A percentile compares a stretch with the other conserved stretches of the same genome.
Conservation (phyloP, 371 early-diverging fungal genomes). For the Blakeslea trispora region DNA sequence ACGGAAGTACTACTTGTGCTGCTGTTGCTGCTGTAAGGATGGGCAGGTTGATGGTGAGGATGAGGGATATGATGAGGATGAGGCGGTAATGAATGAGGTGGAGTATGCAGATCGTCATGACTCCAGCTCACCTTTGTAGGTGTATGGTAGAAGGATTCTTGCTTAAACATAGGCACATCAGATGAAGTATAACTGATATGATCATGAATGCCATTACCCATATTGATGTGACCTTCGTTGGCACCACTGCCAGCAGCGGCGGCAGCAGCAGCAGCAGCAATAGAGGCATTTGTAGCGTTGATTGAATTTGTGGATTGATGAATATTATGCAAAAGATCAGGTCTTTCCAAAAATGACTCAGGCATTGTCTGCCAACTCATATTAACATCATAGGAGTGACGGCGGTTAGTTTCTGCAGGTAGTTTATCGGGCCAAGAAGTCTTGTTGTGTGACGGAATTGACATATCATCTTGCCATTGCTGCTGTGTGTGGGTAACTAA, state of each 20-base stretch:
- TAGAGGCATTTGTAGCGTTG: not conserved
- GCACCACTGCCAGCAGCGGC: no score
- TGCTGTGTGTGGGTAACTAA: constrained; percentile 1
- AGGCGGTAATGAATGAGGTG: constrained; percentile 13
- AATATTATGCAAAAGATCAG: constrained; percentile 23
- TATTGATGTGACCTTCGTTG: no score
- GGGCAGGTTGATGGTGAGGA: not conserved
- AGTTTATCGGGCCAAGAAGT: constrained; percentile 26
- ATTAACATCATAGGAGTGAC: constrained; percentile 48
- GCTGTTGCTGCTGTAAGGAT: constrained; percentile 16
- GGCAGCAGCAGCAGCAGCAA: constrained; percentile 13
- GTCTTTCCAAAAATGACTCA: constrained; percentile 35
- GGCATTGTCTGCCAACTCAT: constrained; percentile 50
- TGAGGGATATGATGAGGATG: not conserved
- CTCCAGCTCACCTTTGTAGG: constrained; percentile 28
- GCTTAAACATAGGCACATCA: constrained; percentile 13
- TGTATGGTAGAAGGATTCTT: constrained; percentile 13
- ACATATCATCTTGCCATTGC: constrained; percentile 52
- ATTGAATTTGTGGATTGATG: constrained; percentile 1
- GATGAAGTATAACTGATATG: constrained; percentile 7
- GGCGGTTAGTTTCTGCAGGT: constrained; percentile 27
- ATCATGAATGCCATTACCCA: no score
- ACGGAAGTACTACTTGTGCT: constrained; percentile 4
- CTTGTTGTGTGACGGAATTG: constrained; percentile 34
- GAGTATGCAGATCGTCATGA: constrained; percentile 22